Base-by-base conservation (phyloP, 2,329 filamentous ascomycete species). In the Botrytis paeoniae region DNA sequence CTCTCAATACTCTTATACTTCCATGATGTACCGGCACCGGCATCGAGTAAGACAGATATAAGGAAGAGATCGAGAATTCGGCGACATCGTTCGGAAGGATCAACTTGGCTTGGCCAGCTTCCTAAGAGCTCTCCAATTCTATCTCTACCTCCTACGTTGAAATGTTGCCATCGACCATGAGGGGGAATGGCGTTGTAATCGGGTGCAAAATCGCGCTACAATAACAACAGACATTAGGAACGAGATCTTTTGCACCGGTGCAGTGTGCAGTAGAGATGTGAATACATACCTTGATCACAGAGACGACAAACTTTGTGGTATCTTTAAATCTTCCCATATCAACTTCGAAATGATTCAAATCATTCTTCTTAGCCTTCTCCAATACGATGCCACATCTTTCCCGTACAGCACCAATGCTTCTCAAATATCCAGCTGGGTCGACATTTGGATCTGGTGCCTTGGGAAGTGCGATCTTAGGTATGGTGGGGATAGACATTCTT, bases 1-100 rank as follows among this genome's bases (percentile, higher is more conserved):
- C 94, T 97, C 80, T 97, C 94, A 75, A 91, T 91, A 80, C 94
- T 97, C 85, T 93, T 96, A 84, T 97, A 99, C 77, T 90, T 91
- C 96, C 96, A 99, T 77, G 89, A 88, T 4, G 90, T 95, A 59
- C 96, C 96, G 2, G 96, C 94, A 59, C 96, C 96, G 7, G 96
- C 93, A 80, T 97, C 93, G 14, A 97, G 86, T 68, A 97, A 85
- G 12, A 96, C 93, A 68, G 93, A 95, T 75, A 96, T 85, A 81
- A 94, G 84, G 83, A 94, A 95, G 51, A 95, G 86, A 78, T 95
- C 93, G 74, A 95, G 87, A 75, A 95, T 83, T 75, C 93, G 88
- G 75, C 92, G 90, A 74, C 92, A 93, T 75, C 90, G 89, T 83
- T 95, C 93, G 73, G 89, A 89, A 75, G 86, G 88, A 81, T 96